Evolutionary conservation across 495 filamentous ascomycete genomes (phyloP), one percentile per base, ranked within the genome.

Genomic region (Lentithecium fluviatile): DNA sequence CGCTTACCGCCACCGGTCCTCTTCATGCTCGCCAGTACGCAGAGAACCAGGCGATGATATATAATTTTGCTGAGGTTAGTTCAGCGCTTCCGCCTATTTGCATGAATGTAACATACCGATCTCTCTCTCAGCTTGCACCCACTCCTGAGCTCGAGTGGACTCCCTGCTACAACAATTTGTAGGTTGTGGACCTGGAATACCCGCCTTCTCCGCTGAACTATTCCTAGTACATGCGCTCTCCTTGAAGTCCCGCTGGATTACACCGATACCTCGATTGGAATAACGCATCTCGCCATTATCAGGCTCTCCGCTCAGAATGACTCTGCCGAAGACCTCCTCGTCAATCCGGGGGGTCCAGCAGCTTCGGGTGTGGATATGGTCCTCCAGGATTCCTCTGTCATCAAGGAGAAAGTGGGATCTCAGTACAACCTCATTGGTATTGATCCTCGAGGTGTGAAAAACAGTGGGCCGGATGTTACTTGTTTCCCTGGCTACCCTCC

Each of bases 391-490:
- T 13, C 10, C 10, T 54, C 70, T 2, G 42, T 69, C 21, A 62
- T 69, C 15, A 43, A 56, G 19, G 24, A 59, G 0, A 38, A 34
- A n/a, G 38, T 56, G 29, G 73, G 68, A 13, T 37, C 61, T 10
- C 38, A 46, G 11, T 82, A 77, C 65, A 82, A 85, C 52, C 73
- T 83, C 23, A 72, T 85, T 73, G 75, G 78, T 65, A 80, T 71
- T 70, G 81, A 84, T 25, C 75, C 75, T 0, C 67, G 78, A 7
- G 81, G 58, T 54, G 71, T 67, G 63, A 77, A 64, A 29, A 52
- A 52, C 15, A 60, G 24, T 48, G 67, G 40, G 56, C 80, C 69
- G 37, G 64, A 68, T 0, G 71, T 78, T 34, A 71, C 72, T 19
- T 85, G 82, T 65, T 82, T 83, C 24, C 74, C 78, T 19, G 61